Evolutionary conservation across 1,284 basidiomycete species (phyloP).

Genomic region (Ustilago lituana): DNA sequence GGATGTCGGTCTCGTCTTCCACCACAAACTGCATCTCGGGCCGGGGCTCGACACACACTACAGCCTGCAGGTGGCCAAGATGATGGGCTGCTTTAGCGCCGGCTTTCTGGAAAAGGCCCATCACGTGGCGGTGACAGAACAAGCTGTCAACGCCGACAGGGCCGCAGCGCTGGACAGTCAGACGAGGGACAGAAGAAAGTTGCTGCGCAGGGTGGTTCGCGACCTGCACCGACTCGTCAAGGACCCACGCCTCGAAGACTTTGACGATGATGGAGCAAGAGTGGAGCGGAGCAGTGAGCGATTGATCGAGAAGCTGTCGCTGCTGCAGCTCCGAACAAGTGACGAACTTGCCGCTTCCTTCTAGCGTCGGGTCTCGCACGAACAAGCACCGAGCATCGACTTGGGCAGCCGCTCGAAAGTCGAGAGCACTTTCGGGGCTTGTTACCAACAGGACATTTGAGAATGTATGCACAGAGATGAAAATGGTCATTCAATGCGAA

Average conservation of each 20-base stretch:
- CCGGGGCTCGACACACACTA: slow-evolving; percentile 40
- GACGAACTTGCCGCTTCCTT: neutral
- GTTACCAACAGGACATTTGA: too few relatives aligned
- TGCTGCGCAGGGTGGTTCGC: slow-evolving; percentile 14
- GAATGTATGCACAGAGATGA: neutral
- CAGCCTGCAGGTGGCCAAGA: slow-evolving; percentile 44
- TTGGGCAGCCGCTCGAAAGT: too few relatives aligned
- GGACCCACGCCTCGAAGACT: neutral
- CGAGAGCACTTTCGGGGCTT: too few relatives aligned
- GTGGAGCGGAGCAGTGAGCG: neutral
- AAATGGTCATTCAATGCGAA: slow-evolving; percentile 7
- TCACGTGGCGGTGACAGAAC: slow-evolving; percentile 20
- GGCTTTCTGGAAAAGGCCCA: slow-evolving; percentile 24
- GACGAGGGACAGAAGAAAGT: slow-evolving; percentile 16
- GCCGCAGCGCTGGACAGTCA: neutral
- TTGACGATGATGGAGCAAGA: neutral
- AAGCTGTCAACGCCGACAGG: neutral
- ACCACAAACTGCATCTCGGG: slow-evolving; percentile 35
- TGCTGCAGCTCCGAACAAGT: slow-evolving; percentile 8
- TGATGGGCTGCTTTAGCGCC: slow-evolving; percentile 36
- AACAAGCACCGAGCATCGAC: too few relatives aligned
- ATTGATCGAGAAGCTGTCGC: slow-evolving; percentile 14
- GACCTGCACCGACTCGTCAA: slow-evolving; percentile 10
- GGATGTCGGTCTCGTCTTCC: slow-evolving; percentile 29
- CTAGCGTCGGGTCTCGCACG: too few relatives aligned